Evolutionary conservation across 148 eudicot genomes (phyloP), one percentile per base, ranked within the genome.

Genomic region (Chenopodium suecicum): DNA sequence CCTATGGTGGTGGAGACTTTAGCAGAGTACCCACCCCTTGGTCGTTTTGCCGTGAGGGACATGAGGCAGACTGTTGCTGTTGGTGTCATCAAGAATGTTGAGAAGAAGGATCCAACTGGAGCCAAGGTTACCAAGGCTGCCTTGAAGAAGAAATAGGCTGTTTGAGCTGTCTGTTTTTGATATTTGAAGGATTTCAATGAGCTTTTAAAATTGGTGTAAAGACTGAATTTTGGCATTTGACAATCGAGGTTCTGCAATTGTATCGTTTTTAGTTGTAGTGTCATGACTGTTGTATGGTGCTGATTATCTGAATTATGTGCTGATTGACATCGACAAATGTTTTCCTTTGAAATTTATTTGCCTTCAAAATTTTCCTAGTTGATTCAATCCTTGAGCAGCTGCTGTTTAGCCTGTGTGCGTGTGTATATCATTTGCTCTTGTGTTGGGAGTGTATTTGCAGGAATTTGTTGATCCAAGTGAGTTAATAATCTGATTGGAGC

Each of bases 111-210:
- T 0, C 82, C 84, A 19, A 81, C 85, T 4, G 85, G 88, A 31
- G 88, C 88, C 70, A 86, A 85, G 85, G 85, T 86, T 29, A 86
- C 88, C 81, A 86, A 86, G 84, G 88, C 88, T 73, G 88, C 86
- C 29, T 76, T 56, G n/a, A 83, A 86, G 84, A 86, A 86, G 86
- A 84, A 84, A 52, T 84, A 74, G 74, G 13, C 56, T 23, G 34
- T 25, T 65, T 65, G 27, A 12, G 54, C 69, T 23, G 63, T 14
- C 63, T 14, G 63, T 58, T 16, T 16, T 19, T 58, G 63, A 58
- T 14, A 12, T 16, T 16, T 58, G 63, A 58, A 58, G 22, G 63
- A 58, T 58, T 58, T 19, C 22, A 50, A 50, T 58, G 63, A 58
- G 63, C 22, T 58, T 58, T 58, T 58, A 14, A 10, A 5, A 4